Base-by-base conservation (phyloP, 208 protist genomes). In the Endotrypanum monterogeii region DNA sequence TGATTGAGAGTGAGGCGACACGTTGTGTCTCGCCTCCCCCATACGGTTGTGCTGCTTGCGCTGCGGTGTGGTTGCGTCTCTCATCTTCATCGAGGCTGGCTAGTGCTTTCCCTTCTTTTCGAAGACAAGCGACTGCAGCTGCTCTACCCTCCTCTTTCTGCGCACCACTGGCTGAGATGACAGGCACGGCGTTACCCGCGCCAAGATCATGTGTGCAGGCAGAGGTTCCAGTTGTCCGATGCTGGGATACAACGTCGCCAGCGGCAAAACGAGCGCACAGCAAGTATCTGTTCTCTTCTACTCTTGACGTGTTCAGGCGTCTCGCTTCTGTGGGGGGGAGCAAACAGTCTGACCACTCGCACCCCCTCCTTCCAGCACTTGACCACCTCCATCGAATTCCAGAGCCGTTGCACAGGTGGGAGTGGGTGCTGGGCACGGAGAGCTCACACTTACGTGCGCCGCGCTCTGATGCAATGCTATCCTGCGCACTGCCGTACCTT, bases 401-500 rank as follows among this genome's bases (percentile, higher is more conserved):
- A 55, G 44, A 32, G 16, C 63, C 63, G 9, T 8, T 55, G 23
- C 63, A 7, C 23, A 30, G 9, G 39, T 55, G 63, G 63, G 41
- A 55, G 39, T 69, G 63, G 63, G 16, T 69, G 63, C 37, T 69
- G 63, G 14, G 30, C 1, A 35, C 32, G 23, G 30, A 55, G 23
- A 30, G 60, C 7, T 0, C 60, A 11, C 18, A 35, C n/a, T 39
- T 28, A 30, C 18, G 35, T 9, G 37, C 46, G 6, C 60, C 32
- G 14, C 37, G 20, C 18, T 48, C 37, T 44, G 60, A 28, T 9
- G 37, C 60, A 32, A 37, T 0, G 16, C 16, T 54, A 7, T 51
- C 41, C 37, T 14, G 46, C 9, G 46, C 25, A 18, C 20, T 68
- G 54, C 66, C 66, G 14, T 81, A 73, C 66, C 39, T 69, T 23